Percentiles rank a stretch among this genome's conserved stretches.
phyloP scores from a whole-genome alignment of 1,139 yeast species.

The Diutina sp. region DNA sequence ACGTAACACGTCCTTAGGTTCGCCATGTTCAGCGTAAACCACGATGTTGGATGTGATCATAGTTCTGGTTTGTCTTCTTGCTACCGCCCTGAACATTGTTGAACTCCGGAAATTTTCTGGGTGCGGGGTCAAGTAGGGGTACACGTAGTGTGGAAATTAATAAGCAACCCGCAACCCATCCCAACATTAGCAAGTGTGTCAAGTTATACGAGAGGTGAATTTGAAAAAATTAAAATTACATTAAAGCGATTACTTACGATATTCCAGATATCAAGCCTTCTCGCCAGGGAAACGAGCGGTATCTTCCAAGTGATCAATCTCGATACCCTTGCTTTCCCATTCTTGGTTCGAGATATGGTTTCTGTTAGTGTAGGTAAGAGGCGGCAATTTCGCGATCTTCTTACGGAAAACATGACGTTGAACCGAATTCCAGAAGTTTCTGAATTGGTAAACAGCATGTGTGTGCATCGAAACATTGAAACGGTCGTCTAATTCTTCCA shows the following conservation, averaged over 20 bases:
- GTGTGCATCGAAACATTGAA: conserved; percentile 41
- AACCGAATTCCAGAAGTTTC: conserved; percentile 13
- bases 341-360: conserved; percentile 46
- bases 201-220: neutral
- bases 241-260: neutral
- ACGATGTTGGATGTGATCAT: conserved; percentile 48
- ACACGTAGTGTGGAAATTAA: too few relatives aligned
- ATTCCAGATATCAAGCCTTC: neutral
- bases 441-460: conserved; percentile 46
- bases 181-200: neutral
- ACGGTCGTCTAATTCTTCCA: conserved; percentile 64
- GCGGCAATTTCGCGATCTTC: conserved; percentile 35
- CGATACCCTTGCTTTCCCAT: conserved; percentile 46
- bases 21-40: conserved; percentile 45
- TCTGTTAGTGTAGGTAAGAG: conserved; percentile 43
- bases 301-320: conserved; percentile 28
- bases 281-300: neutral
- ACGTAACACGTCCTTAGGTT: conserved; percentile 41
- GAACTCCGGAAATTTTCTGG: neutral
- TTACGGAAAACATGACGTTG: conserved; percentile 12
- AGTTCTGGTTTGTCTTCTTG: neutral
- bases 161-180: neutral
- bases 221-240: neutral
- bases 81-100: conserved; percentile 2
- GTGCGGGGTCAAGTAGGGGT: neutral